Evolutionary conservation across 2,329 filamentous ascomycete species (phyloP).

Genomic region (Ophiostoma triangulosporum): DNA sequence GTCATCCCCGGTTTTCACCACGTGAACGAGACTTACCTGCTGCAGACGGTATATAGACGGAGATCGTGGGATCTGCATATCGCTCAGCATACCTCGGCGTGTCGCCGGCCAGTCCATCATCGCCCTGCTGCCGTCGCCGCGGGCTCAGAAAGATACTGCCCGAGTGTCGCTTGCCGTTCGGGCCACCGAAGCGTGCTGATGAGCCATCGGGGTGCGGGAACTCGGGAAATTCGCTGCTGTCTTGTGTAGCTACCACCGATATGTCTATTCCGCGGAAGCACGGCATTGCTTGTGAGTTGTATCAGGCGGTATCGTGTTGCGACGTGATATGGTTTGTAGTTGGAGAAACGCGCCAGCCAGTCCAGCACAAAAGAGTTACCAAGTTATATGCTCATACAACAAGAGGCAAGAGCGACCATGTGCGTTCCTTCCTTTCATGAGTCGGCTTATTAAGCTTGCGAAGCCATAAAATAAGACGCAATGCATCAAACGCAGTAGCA

Average conservation of each 20-base stretch:
- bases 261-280: constrained; percentile 35
- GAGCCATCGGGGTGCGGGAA: constrained; percentile 41
- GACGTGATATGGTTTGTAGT: too few species aligned
- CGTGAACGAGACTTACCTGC: constrained; percentile 27
- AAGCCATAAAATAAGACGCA: too few species aligned
- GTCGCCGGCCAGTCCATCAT: not conserved
- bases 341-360: too few species aligned
- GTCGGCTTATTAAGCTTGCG: too few species aligned
- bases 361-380: too few species aligned
- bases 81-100: constrained; percentile 13
- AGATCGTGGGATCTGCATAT: constrained; percentile 27
- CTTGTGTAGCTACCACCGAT: constrained; percentile 24
- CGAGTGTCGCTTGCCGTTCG: constrained; percentile 9
- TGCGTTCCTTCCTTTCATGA: constrained; percentile 5
- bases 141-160: constrained; percentile 7
- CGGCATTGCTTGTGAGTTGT: constrained; percentile 27
- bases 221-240: constrained; percentile 31
- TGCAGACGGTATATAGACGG: constrained; percentile 43
- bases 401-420: not conserved
- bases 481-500: too few species aligned
- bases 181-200: constrained; percentile 23
- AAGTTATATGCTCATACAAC: too few species aligned
- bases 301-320: not conserved
- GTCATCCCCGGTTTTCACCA: not conserved
- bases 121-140: not conserved